Conservation (phyloP, 495 filamentous ascomycete species). For the Podospora australis region DNA sequence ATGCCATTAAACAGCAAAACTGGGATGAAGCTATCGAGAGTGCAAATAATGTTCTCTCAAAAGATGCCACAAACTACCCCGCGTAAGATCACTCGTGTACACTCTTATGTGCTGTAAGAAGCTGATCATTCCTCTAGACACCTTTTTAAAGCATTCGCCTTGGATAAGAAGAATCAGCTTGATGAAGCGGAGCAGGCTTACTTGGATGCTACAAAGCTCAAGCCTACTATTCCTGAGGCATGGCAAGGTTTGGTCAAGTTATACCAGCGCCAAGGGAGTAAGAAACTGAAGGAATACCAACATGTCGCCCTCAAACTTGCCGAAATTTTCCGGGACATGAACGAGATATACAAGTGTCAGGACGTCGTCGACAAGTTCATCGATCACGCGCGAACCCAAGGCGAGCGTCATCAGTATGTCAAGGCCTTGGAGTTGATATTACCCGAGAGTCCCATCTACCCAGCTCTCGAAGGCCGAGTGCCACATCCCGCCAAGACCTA, state of each 20-base stretch:
- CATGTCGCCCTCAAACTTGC: constrained; percentile 64
- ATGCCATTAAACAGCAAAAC: constrained; percentile 71
- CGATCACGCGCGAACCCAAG: constrained; percentile 60
- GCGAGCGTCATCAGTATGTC: constrained; percentile 65
- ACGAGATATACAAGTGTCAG: constrained; percentile 64
- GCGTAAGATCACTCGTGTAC: constrained; percentile 45
- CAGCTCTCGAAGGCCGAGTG: constrained; percentile 77
- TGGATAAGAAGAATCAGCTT: constrained; percentile 64
- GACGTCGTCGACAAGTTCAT: constrained; percentile 76
- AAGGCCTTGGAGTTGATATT: constrained; percentile 67
- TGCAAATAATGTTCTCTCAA: constrained; percentile 57
- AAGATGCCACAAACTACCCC: constrained; percentile 75
- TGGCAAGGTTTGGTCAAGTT: constrained; percentile 89
- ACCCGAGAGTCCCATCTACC: constrained; percentile 70
- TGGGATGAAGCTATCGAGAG: constrained; percentile 66
- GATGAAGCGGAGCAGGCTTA: constrained; percentile 72
- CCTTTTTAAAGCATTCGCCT: constrained; percentile 73
- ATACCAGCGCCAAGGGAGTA: constrained; percentile 67
- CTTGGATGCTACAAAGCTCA: constrained; percentile 56
- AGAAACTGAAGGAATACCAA: constrained; percentile 67
- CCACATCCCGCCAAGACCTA: constrained; percentile 77
- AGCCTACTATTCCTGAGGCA: constrained; percentile 52
- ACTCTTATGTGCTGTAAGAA: not conserved
- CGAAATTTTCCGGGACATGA: constrained; percentile 62
- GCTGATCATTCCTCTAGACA: constrained; percentile 42